Conservation (phyloP, 345 rosid species). For the Rhodamnia argentea region DNA sequence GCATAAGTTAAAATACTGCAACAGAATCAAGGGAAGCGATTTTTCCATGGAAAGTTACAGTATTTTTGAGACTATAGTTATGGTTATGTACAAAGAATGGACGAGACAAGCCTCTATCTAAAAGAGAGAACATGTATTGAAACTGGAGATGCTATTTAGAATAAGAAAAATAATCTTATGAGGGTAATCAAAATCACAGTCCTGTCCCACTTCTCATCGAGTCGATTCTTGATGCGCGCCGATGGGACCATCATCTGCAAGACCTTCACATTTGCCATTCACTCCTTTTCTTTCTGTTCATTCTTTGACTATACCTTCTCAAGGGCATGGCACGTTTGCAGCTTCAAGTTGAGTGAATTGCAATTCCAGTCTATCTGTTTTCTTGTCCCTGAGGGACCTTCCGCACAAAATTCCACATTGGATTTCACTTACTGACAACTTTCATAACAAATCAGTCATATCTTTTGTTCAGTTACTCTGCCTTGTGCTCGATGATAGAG, state of each 20-base stretch:
- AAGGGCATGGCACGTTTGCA: not conserved
- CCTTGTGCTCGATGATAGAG: conserved; percentile 56
- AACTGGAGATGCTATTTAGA: not conserved
- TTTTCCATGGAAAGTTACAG: not conserved
- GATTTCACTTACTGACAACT: not conserved
- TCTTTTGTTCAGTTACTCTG: conserved; percentile 23
- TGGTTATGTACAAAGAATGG: not conserved
- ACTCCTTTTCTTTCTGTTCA: not conserved
- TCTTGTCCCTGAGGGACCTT: not conserved
- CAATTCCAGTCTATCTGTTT: not conserved
- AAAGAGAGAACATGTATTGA: not conserved
- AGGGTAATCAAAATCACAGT: not conserved
- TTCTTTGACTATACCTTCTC: not conserved
- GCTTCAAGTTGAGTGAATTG: not conserved
- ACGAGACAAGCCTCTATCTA: not conserved
- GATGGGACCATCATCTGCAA: not conserved
- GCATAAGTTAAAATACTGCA: not conserved
- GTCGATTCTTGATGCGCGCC: not conserved
- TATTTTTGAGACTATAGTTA: not conserved
- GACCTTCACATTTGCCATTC: not conserved
- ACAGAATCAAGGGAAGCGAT: not conserved
- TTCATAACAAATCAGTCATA: conserved; percentile 4
- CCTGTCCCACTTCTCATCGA: not conserved
- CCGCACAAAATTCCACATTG: not conserved
- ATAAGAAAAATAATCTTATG: not conserved